Base-by-base conservation (phyloP, 2,329 filamentous ascomycete species). In the Raffaelea deltoideospora region DNA sequence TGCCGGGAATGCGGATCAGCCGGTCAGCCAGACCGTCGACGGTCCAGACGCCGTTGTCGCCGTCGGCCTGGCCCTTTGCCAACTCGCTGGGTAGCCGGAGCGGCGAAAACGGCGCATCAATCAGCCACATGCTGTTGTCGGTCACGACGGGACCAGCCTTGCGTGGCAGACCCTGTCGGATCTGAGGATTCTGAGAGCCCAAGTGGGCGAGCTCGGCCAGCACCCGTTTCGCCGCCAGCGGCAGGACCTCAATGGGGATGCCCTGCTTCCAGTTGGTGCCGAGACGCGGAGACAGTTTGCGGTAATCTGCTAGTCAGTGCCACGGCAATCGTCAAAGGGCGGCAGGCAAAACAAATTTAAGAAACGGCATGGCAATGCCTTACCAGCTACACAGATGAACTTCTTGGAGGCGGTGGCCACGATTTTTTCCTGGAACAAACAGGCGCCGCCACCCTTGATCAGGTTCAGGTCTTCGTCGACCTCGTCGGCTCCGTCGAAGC, bases 371-470 rank as follows among this genome's bases (percentile, higher is more conserved):
- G 15, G 11, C 10, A n/a, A 45, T 43, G 5, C n/a, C n/a, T n/a
- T 31, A 46, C 43, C 44, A 76, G 52, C 42, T 3, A 53, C 47
- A 49, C 83, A 88, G 43, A 95, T 69, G 51, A 95, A 94, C 53
- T 83, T 82, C 58, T 76, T 81, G 4, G 85, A 79, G 34, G 80
- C 73, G 41, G 84, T 74, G 5, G 87, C 87, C 5, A 98, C 87
- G 26, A 98, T 67, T 65, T 98, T 98, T 63, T 98, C 90, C 58
- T 96, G 90, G 63, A 94, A 93, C 39, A 96, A 62, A 59, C 90
- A 98, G n/a, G 86, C 90, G 40, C 90, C 90, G 34, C 90, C 90
- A 37, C 90, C 90, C 64, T 96, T 96, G 64, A 98, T 96, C 53
- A 88, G 85, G 59, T 96, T 98, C 41, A 98, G 62, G 36, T 92